phyloP scores from a whole-genome alignment of 306 rosid species.

The Abrus pulchellus region DNA sequence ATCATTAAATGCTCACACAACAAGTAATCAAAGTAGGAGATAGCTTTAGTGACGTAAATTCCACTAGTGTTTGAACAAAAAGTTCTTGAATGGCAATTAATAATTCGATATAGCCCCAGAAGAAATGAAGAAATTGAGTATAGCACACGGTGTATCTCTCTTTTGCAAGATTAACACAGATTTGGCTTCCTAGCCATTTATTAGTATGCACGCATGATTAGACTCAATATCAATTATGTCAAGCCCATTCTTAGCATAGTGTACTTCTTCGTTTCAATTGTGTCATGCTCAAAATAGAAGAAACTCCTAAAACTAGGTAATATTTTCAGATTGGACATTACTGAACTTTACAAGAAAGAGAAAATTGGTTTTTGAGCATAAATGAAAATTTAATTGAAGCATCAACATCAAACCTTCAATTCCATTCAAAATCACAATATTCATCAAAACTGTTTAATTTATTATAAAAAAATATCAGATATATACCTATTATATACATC shows the following conservation, averaged over 20 bases:
- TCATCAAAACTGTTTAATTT: background rate
- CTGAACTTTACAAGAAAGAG: slow-evolving; percentile 7
- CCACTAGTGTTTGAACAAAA: background rate
- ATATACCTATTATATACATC: too few species aligned
- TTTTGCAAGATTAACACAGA: background rate
- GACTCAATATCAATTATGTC: slow-evolving; percentile 6
- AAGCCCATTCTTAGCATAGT: background rate
- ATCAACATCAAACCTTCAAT: slow-evolving; percentile 23
- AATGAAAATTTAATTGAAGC: slow-evolving; percentile 28
- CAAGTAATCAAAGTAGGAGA: background rate
- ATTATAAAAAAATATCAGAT: too few species aligned
- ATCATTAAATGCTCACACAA: background rate
- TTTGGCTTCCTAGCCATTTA: slow-evolving; percentile 17
- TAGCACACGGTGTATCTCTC: background rate
- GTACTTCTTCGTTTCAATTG: background rate
- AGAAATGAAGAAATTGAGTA: slow-evolving; percentile 24
- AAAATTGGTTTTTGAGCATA: slow-evolving; percentile 4
- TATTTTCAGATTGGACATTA: slow-evolving; percentile 23
- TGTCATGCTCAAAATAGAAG: slow-evolving; percentile 32
- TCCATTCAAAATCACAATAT: slow-evolving; percentile 4
- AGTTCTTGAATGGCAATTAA: slow-evolving; percentile 8
- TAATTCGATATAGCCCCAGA: background rate
- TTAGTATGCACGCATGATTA: background rate
- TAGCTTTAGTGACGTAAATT: slow-evolving; percentile 7
- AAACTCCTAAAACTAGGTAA: background rate